phyloP scores from a whole-genome alignment of 2,329 filamentous ascomycete genomes.

The Balansia obtecta region DNA sequence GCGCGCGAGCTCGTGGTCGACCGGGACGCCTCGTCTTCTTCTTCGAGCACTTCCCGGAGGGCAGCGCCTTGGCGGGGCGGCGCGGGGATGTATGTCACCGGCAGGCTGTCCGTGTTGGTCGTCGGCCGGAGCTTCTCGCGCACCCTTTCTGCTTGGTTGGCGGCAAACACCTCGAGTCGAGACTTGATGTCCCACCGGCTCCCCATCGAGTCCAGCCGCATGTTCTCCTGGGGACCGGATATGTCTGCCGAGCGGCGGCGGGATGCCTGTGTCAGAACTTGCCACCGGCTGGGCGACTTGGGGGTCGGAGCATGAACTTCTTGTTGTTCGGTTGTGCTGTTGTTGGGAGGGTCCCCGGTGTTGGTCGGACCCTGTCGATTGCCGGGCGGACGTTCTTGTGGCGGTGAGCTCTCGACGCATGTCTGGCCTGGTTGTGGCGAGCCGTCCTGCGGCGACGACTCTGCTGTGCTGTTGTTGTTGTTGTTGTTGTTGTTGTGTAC shows the following conservation, averaged over 20 bases:
- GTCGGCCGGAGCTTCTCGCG: conserved; percentile 43
- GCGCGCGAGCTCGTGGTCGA: conserved; percentile 2
- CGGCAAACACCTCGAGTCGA: conserved; percentile 49
- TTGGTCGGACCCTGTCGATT: conserved; percentile 10
- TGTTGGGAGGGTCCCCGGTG: conserved; percentile 7
- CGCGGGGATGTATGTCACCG: conserved; percentile 48
- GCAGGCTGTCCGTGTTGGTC: conserved; percentile 41
- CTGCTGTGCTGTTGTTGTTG: conserved; percentile 10
- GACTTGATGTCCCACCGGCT: conserved; percentile 43
- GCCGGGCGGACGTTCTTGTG: conserved; percentile 6
- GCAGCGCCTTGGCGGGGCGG: conserved; percentile 45
- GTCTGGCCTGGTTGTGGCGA: conserved; percentile 13
- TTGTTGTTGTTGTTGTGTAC: not conserved
- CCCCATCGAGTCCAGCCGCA: conserved; percentile 10
- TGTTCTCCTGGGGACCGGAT: not conserved
- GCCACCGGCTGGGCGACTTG: conserved; percentile 16
- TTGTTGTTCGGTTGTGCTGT: conserved; percentile 14
- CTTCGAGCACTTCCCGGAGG: conserved; percentile 43
- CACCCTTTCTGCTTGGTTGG: conserved; percentile 45
- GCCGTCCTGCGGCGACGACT: conserved; percentile 24
- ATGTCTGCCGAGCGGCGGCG: not conserved
- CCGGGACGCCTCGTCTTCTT: conserved; percentile 30
- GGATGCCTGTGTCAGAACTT: conserved; percentile 3
- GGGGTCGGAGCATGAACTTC: conserved; percentile 16
- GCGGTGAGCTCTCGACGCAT: conserved; percentile 15